Evolutionary conservation across 768 basidiomycete species (phyloP), one percentile per base, ranked within the genome.

Genomic region (Podaxis rugospora): DNA sequence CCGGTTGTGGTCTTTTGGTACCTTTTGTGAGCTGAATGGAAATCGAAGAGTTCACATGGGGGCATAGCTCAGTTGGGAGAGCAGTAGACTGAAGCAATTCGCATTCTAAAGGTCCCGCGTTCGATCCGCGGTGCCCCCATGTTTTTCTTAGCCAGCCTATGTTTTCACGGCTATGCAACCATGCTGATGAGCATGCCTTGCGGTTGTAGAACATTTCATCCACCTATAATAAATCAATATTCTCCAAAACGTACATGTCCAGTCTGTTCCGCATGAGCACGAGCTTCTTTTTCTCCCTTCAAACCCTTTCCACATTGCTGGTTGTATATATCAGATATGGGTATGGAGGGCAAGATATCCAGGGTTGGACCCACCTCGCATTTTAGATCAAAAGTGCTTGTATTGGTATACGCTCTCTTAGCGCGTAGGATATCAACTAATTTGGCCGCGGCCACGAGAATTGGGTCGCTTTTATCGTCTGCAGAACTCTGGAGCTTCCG

Each of bases 241-340:
- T 93, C 93, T 63, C 92, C 92, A 66, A 95, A 95, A 44, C 80
- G 78, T 18, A 83, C 81, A 73, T 97, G 95, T 0, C 95, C 93
- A 0, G 94, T 97, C 72, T 85, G 78, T 67, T 83, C 83, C 4
- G 96, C 96, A 70, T 98, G 96, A 51, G 83, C 82, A 37, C 92
- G 84, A 1, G 96, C 96, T 62, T 87, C 95, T 68, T 95, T 98
- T 77, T 98, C 95, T 36, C 96, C 96, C 66, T 89, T 95, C 65
- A 98, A 75, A 0, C 92, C 94, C 66, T 86, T 79, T 16, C 89
- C 85, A 68, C 95, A 98, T 54, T 89, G 78, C 86, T 93, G 61
- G 6, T n/a, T 39, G 10, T 13, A 59, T 18, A 35, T 47, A 51
- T 40, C 36, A 59, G 55, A 52, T 37, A 49, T n/a, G 23, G 47